Evolutionary conservation across 148 eudicot genomes (phyloP).

Genomic region (Silene conica): DNA sequence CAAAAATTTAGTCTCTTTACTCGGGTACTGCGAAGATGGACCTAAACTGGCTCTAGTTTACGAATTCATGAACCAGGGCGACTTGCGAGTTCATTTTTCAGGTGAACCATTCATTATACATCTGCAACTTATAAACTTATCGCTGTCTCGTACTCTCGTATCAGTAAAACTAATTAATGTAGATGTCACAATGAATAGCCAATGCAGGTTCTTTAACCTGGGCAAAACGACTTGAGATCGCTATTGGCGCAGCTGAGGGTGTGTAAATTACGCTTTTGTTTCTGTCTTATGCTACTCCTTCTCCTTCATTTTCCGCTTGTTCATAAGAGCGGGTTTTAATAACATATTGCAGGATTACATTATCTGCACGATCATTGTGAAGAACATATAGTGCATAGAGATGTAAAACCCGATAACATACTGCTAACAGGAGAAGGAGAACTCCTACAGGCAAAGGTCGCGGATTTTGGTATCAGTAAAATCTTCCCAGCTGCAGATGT

Average conservation of each 20-base stretch:
- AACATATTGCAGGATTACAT: constrained; percentile 28
- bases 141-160: background rate
- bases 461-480: constrained; percentile 41
- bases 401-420: constrained; percentile 34
- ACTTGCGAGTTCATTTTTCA: constrained; percentile 32
- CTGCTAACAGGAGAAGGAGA: constrained; percentile 16
- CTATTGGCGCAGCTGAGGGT: constrained; percentile 51
- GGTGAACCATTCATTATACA: too few species aligned
- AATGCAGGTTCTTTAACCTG: constrained; percentile 33
- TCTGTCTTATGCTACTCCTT: background rate
- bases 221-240: constrained; percentile 41
- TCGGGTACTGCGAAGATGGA: constrained; percentile 51
- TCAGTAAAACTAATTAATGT: background rate
- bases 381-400: constrained; percentile 34
- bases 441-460: constrained; percentile 27
- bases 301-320: background rate
- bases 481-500: constrained; percentile 24
- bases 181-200: constrained; percentile 7
- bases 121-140: too few species aligned
- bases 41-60: constrained; percentile 36
- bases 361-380: constrained; percentile 36
- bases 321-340: background rate
- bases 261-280: too few species aligned
- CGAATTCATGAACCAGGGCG: constrained; percentile 44
- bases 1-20: constrained; percentile 36